Evolutionary conservation across 129 eudicot species (phyloP), one percentile per base, ranked within the genome.

Genomic region (Pseudognaphalium luteoalbum): DNA sequence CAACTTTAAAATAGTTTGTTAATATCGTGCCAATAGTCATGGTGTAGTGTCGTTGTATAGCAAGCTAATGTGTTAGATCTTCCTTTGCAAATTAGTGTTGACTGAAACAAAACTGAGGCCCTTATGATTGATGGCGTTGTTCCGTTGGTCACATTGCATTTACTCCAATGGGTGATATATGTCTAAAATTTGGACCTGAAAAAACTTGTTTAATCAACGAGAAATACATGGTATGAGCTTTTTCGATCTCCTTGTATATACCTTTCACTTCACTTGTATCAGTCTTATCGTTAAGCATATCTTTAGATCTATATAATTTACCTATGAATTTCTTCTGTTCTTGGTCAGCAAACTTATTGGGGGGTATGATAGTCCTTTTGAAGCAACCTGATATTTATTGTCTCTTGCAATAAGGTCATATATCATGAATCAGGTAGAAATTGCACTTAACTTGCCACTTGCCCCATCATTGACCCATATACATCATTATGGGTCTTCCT

Each of bases 311-410:
- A 44, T 12, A 44, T 44, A 14, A 44, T 44, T 1, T 44, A 44
- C 52, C 52, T 12, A 14, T 14, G 17, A 47, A 47, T 47, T 47
- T 3, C 16, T 47, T 3, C 16, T 47, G 54, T 47, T 47, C 54
- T 10, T 44, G 52, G 52, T 11, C 17, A 44, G 52, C 52, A 44
- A 11, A 44, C 17, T 44, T 10, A 11, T 42, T 42, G 51, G 17
- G 52, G 52, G 44, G 44, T 8, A 39, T 39, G 30, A 42, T 11
- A 59, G 35, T 21, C 58, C 4, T 32, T 68, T 39, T 68, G 4
- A 62, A 64, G 72, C 72, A 47, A 44, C 71, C 44, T 64, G 32
- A 22, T 32, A 70, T 47, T 32, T 44, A 71, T 70, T 28, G 81
- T 69, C 51, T 71, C 44, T 63, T 54, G 50, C 50, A 10, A 16